phyloP scores from a whole-genome alignment of 164 flowering plant species.

The Chimonanthus praecox region DNA sequence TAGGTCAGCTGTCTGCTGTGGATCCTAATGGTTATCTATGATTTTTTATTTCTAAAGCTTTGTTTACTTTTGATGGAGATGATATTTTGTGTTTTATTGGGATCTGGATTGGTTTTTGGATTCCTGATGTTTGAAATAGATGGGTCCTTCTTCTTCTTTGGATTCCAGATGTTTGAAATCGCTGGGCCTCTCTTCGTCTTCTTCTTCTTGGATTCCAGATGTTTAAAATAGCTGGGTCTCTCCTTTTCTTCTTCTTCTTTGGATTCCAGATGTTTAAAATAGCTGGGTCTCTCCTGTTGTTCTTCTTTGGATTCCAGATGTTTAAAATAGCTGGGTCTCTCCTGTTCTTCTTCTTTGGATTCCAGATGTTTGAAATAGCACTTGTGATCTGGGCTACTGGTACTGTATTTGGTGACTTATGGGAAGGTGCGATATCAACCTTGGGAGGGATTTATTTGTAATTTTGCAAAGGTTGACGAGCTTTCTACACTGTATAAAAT shows the following conservation, averaged over 20 bases:
- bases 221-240: not conserved
- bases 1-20: not conserved
- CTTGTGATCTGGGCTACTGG: no score
- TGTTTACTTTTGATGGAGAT: not conserved
- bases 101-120: not conserved
- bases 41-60: not conserved
- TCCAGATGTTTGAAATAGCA: not conserved
- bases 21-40: not conserved
- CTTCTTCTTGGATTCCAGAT: not conserved
- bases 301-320: not conserved
- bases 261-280: not conserved
- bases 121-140: not conserved
- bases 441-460: no score
- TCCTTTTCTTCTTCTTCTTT: not conserved
- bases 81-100: not conserved
- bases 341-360: not conserved
- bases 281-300: not conserved
- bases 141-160: not conserved
- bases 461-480: no score
- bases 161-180: not conserved
- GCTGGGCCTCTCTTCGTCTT: not conserved
- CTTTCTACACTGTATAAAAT: no score
- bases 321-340: not conserved
- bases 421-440: no score
- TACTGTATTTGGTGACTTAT: no score